These are phyloP conservation scores for Mallotus repandus DNA, from an alignment of 441 rosid species.

Conservation along the genomic window DNA sequence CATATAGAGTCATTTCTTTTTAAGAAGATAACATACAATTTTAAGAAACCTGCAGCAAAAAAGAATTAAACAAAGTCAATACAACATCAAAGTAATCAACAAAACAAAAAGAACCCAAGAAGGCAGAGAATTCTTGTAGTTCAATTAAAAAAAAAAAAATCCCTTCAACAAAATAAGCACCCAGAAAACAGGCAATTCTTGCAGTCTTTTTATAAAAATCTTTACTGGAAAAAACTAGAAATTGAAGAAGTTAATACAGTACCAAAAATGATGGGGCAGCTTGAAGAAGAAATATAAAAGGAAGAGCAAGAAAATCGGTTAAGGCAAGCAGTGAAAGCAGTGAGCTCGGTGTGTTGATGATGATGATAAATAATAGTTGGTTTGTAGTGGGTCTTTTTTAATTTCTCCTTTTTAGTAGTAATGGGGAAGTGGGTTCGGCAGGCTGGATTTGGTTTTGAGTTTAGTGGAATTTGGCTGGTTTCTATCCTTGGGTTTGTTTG, in stretches of 20 bases:
- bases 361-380: too few relatives aligned
- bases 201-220: neutral
- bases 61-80: neutral
- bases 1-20: slow-evolving; percentile 46
- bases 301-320: too few relatives aligned
- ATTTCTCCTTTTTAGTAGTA: too few relatives aligned
- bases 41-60: slow-evolving; percentile 3
- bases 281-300: too few relatives aligned
- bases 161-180: neutral
- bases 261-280: neutral
- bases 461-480: too few relatives aligned
- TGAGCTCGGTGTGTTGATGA: too few relatives aligned
- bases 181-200: neutral
- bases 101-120: neutral
- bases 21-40: neutral
- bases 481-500: too few relatives aligned
- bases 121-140: neutral
- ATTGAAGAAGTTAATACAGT: neutral
- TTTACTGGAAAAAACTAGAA: neutral
- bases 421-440: too few relatives aligned
- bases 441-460: too few relatives aligned
- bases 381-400: too few relatives aligned
- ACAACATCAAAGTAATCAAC: neutral
- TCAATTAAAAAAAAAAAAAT: neutral
- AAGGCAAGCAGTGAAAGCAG: too few relatives aligned